A percentile compares a stretch with the other conserved stretches of the same genome.
Conservation (phyloP, 2,329 filamentous ascomycete species). For the Geosmithia putterillii region DNA sequence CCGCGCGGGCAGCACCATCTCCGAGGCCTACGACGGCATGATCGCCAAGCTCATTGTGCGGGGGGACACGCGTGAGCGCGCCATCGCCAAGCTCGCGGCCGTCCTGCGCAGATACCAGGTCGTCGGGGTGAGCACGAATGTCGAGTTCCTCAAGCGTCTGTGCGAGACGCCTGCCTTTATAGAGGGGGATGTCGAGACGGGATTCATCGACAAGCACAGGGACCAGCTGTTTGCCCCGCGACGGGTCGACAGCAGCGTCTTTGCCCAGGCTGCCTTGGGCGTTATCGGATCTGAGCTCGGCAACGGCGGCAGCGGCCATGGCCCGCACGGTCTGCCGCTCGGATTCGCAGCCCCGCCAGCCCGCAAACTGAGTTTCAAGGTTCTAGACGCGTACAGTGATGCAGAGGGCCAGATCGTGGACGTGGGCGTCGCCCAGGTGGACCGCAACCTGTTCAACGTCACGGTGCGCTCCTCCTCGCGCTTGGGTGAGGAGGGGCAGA, state of each 20-base stretch:
- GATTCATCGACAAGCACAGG: conserved; percentile 85
- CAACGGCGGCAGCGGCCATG: conserved; percentile 10
- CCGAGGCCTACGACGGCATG: conserved; percentile 96
- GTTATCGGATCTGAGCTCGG: conserved; percentile 41
- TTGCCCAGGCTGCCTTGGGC: conserved; percentile 77
- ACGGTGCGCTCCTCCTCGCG: conserved; percentile 24
- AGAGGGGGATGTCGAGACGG: conserved; percentile 81
- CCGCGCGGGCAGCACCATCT: conserved; percentile 80
- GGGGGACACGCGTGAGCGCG: conserved; percentile 63
- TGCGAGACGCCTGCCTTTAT: conserved; percentile 76
- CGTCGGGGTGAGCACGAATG: conserved; percentile 85
- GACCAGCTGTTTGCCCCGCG: conserved; percentile 62
- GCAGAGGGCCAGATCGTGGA: conserved; percentile 51
- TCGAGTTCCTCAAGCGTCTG: conserved; percentile 87
- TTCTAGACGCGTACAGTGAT: conserved; percentile 48
- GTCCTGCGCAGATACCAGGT: conserved; percentile 86
- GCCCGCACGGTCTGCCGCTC: conserved; percentile 36
- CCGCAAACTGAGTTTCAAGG: conserved; percentile 38
- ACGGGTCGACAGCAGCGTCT: conserved; percentile 56
- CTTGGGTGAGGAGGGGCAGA: too few relatives aligned
- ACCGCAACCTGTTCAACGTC: conserved; percentile 32
- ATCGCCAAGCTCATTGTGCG: conserved; percentile 94
- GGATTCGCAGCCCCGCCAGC: conserved; percentile 37
- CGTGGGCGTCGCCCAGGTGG: conserved; percentile 35
- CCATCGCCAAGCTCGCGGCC: conserved; percentile 68